Evolutionary conservation across 139 green algal species (phyloP).

Genomic region (Ettlia oleoabundans): DNA sequence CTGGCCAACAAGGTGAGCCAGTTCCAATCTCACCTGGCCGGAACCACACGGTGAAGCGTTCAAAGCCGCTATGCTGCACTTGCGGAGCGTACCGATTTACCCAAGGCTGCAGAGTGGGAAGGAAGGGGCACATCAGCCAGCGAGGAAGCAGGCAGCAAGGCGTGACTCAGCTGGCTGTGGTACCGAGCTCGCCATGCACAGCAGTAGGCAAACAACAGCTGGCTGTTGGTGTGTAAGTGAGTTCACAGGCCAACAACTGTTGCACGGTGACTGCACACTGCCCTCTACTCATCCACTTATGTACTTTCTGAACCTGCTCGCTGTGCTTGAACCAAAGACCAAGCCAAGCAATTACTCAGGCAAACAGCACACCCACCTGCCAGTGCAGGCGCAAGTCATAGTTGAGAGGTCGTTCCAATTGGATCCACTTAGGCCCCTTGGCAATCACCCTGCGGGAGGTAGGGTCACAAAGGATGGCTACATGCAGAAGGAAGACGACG

Average conservation of each 20-base stretch:
- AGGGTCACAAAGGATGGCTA: background rate
- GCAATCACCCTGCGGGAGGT: slow-evolving; percentile 4
- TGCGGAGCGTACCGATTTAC: too few relatives aligned
- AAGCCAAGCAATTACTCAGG: background rate
- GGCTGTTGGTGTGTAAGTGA: background rate
- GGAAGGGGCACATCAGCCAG: too few relatives aligned
- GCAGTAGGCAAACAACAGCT: too few relatives aligned
- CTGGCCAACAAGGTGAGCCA: too few relatives aligned
- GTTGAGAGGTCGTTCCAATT: slow-evolving; percentile 21
- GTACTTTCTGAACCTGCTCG: too few relatives aligned
- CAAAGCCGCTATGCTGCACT: slow-evolving; percentile 22
- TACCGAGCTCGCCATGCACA: too few relatives aligned
- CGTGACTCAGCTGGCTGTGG: too few relatives aligned
- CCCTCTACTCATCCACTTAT: too few relatives aligned
- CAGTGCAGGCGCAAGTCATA: slow-evolving; percentile 15
- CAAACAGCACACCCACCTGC: background rate
- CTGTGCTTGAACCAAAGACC: background rate
- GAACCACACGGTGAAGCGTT: slow-evolving; percentile 7
- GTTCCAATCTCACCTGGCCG: slow-evolving; percentile 1
- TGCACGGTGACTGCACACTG: background rate
- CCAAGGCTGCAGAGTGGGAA: too few relatives aligned
- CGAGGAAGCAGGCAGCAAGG: too few relatives aligned
- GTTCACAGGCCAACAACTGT: background rate
- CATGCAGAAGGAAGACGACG: too few relatives aligned
- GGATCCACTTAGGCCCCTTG: slow-evolving; percentile 7